A percentile compares a stretch with the other conserved stretches of the same genome.
phyloP scores from a whole-genome alignment of 1,284 basidiomycete species.

The Marasmius oreades region DNA sequence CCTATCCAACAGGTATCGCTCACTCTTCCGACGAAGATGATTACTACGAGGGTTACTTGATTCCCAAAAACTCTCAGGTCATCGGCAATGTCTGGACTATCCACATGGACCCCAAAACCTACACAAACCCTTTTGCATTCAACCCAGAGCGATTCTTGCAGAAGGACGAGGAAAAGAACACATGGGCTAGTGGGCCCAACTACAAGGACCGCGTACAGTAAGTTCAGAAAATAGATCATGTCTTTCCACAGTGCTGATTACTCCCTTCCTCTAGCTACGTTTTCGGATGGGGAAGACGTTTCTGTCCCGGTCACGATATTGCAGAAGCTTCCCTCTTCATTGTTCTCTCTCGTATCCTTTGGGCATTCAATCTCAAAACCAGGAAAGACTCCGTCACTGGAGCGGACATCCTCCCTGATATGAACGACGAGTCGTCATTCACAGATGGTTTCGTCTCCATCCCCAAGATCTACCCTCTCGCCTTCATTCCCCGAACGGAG shows the following conservation, averaged over 20 bases:
- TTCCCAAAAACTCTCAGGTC: slow-evolving; percentile 24
- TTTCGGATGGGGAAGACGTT: slow-evolving; percentile 28
- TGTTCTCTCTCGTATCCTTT: slow-evolving; percentile 24
- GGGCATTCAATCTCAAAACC: slow-evolving; percentile 25
- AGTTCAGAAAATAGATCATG: not conserved
- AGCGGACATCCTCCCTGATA: slow-evolving; percentile 22
- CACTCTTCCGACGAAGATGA: slow-evolving; percentile 25
- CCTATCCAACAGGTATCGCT: slow-evolving; percentile 19
- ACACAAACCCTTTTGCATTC: slow-evolving; percentile 24
- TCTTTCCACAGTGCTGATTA: not conserved
- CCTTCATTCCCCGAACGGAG: slow-evolving; percentile 23
- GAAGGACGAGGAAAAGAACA: slow-evolving; percentile 15
- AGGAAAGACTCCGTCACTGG: slow-evolving; percentile 22
- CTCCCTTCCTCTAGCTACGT: slow-evolving; percentile 19
- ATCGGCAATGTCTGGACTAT: slow-evolving; percentile 28
- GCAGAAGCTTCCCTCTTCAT: slow-evolving; percentile 29
- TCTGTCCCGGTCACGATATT: slow-evolving; percentile 25
- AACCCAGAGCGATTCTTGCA: slow-evolving; percentile 26
- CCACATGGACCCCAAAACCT: slow-evolving; percentile 25
- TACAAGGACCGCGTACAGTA: slow-evolving; percentile 23
- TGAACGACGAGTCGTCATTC: slow-evolving; percentile 24
- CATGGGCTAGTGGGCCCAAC: slow-evolving; percentile 26
- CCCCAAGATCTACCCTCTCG: slow-evolving; percentile 22
- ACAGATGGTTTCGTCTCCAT: slow-evolving; percentile 24
- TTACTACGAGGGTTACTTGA: slow-evolving; percentile 14